These are phyloP conservation scores for Cladophialophora yegresii DNA, from an alignment of 2,329 filamentous ascomycete genomes.

Conservation along the genomic window DNA sequence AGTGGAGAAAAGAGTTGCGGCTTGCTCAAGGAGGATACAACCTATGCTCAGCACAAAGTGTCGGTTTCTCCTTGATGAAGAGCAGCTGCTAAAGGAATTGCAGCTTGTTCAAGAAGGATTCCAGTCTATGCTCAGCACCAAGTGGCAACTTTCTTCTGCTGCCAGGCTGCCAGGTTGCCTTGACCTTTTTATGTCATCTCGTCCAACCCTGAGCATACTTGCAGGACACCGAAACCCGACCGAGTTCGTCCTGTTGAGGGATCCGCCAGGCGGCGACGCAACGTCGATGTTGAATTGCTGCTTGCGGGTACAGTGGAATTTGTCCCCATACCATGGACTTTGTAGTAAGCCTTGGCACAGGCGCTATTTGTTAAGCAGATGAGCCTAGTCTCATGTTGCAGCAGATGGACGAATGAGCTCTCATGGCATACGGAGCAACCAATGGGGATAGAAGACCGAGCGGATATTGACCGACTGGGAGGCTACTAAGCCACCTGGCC, in stretches of 20 bases:
- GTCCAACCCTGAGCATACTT: not conserved
- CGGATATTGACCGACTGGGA: not conserved
- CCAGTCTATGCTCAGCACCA: not conserved
- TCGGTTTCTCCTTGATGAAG: not conserved
- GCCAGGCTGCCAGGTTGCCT: too few relatives aligned
- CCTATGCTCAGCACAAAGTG: not conserved
- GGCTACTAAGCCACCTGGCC: not conserved
- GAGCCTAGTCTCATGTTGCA: not conserved
- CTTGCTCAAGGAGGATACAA: not conserved
- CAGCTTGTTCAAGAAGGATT: not conserved
- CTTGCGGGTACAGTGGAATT: not conserved
- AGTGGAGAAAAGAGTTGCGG: not conserved
- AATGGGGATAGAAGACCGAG: not conserved
- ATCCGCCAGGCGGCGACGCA: too few relatives aligned
- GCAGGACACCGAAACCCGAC: not conserved
- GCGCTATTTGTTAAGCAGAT: not conserved
- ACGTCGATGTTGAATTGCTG: too few relatives aligned
- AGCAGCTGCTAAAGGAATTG: not conserved
- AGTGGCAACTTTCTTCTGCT: not conserved
- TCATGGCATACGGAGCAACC: not conserved
- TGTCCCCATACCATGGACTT: not conserved
- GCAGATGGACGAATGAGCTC: not conserved
- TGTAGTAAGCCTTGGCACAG: not conserved
- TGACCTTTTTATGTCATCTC: not conserved
- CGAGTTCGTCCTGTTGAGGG: not conserved